Conservation (phyloP, 108 stramenopile genomes). For the Pseudonitzschia pungens region DNA sequence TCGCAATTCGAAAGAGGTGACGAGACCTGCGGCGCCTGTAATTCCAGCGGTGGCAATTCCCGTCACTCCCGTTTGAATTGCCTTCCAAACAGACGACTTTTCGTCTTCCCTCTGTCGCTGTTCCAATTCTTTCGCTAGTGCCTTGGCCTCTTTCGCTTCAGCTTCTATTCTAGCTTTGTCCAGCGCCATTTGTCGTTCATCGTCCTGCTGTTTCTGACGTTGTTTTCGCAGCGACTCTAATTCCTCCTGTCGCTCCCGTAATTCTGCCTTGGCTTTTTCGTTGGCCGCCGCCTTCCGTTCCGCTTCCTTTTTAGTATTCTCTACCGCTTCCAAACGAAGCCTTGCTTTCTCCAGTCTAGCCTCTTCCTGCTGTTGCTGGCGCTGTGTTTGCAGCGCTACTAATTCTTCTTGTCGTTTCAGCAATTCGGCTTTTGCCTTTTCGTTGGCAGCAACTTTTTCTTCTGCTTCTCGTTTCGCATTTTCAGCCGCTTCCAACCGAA, state of each 20-base stretch:
- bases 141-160: neutral
- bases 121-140: constrained; percentile 4
- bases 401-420: constrained; percentile 8
- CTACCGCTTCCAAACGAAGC: neutral
- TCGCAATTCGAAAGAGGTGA: constrained; percentile 10
- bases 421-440: constrained; percentile 5
- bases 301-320: neutral
- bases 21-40: constrained; percentile 1
- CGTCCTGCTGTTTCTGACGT: constrained; percentile 15
- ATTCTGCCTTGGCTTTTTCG: constrained; percentile 5
- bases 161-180: neutral
- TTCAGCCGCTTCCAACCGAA: constrained; percentile 5
- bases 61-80: constrained; percentile 9
- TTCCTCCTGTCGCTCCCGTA: constrained; percentile 4
- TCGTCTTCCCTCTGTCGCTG: neutral
- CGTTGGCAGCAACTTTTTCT: neutral
- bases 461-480: neutral
- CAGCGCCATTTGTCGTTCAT: neutral
- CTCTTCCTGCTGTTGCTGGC: constrained; percentile 7
- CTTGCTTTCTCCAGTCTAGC: neutral
- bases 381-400: neutral
- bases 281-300: constrained; percentile 4
- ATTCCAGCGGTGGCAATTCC: neutral
- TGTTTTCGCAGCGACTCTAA: constrained; percentile 5
- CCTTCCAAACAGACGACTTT: constrained; percentile 1